Evolutionary conservation across 1,284 basidiomycete genomes (phyloP).

Genomic region (Gomphus bonarii): DNA sequence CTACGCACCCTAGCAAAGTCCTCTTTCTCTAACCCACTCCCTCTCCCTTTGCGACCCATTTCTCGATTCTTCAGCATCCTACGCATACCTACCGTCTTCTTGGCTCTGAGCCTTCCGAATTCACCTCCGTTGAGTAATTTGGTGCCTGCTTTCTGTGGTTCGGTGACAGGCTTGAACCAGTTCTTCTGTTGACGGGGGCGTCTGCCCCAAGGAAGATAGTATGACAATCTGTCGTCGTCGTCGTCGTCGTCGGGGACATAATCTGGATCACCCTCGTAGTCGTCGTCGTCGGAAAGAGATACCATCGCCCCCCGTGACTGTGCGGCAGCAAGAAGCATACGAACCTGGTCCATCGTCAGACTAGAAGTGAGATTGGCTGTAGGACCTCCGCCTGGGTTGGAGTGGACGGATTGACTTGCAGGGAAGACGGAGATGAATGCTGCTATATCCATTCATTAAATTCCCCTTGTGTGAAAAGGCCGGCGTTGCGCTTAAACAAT

Average conservation of each 20-base stretch:
- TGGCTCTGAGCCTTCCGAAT: conserved; percentile 63
- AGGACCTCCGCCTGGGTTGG: neutral
- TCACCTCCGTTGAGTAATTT: conserved; percentile 73
- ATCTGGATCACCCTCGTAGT: conserved; percentile 14
- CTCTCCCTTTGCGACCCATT: conserved; percentile 14
- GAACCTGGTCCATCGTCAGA: conserved; percentile 8
- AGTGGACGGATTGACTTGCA: neutral
- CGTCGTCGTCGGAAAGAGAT: conserved; percentile 13
- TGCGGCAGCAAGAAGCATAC: conserved; percentile 7
- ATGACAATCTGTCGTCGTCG: conserved; percentile 16
- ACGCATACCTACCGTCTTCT: conserved; percentile 39
- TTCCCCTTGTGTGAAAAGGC: neutral
- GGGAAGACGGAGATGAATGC: conserved; percentile 6
- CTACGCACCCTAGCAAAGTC: conserved; percentile 29
- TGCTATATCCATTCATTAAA: neutral
- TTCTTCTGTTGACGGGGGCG: conserved; percentile 15
- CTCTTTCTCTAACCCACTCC: conserved; percentile 31
- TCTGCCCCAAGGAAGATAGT: conserved; percentile 1
- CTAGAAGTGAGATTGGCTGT: neutral
- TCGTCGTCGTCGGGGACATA: conserved; percentile 15
- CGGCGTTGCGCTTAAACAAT: neutral
- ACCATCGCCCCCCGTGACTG: neutral
- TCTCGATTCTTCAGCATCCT: conserved; percentile 35
- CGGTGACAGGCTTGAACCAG: conserved; percentile 36
- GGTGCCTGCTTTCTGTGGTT: conserved; percentile 64